Evolutionary conservation across 148 eudicot species (phyloP), one percentile per base, ranked within the genome.

Genomic region (Euryodendron excelsum): DNA sequence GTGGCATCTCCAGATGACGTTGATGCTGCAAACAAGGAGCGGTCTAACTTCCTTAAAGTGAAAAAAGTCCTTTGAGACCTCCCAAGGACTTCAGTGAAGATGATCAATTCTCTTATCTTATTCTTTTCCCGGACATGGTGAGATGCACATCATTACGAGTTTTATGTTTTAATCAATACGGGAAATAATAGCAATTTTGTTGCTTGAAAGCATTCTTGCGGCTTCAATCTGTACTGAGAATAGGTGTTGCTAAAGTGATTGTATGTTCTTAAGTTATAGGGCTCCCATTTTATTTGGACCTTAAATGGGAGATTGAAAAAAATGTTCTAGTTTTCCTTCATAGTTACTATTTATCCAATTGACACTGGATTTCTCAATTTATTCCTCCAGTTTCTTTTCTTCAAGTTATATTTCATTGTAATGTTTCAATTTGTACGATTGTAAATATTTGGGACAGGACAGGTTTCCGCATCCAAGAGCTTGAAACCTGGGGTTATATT

Each of bases 1-100:
- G 99, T 96, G 84, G 97, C 99, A 60, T 96, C 98, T 72, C 93
- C 91, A 0, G 99, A 96, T 34, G 99, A 93, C 56, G 94, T 92
- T 15, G 92, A 89, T 59, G 88, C 90, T 69, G 97, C 95, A 47
- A 87, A 92, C 85, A 88, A 87, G 80, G 76, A 81, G 37, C 85
- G 87, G 0, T 70, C 93, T 20, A 53, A 90, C 84, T 96, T 88
- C 83, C 90, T 93, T 37, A 80, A 91, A 69, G 92, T 92, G 74
- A 96, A 90, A 78, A 93, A 92, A 70, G 88, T 79, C 65, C 85
- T 96, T 23, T 96, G 85, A 82, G 44, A 8, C 41, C 45, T n/a
- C 23, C 36, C 3, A 41, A 53, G 53, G 62, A 74, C 55, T 41
- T 13, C 31, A 17, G n/a, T 34, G 45, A 44, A 34, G 30, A 28